Evolutionary conservation across 371 early-diverging fungal genomes (phyloP).

Genomic region (Mucor lusitanicus): DNA sequence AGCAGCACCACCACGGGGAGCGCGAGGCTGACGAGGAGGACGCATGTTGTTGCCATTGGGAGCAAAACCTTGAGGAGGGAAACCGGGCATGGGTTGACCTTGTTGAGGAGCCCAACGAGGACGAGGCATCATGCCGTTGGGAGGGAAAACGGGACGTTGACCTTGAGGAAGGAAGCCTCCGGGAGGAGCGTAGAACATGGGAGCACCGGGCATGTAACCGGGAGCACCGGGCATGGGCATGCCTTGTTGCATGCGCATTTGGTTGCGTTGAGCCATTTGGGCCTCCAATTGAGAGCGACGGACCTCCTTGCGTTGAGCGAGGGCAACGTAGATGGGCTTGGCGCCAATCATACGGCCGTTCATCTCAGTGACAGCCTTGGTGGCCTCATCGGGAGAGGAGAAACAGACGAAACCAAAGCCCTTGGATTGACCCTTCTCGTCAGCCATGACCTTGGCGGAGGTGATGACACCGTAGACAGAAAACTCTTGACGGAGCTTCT

Average conservation of each 20-base stretch:
- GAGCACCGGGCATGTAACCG: slow-evolving; percentile 51
- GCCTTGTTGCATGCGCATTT: slow-evolving; percentile 73
- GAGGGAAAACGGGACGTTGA: slow-evolving; percentile 75
- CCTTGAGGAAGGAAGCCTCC: slow-evolving; percentile 58
- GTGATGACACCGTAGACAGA: slow-evolving; percentile 94
- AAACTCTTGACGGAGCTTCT: slow-evolving; percentile 94
- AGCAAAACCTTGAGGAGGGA: slow-evolving; percentile 52
- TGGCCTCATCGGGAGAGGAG: slow-evolving; percentile 89
- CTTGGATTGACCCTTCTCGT: slow-evolving; percentile 81
- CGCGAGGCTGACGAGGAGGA: slow-evolving; percentile 54
- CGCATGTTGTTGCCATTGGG: slow-evolving; percentile 45
- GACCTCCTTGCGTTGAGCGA: slow-evolving; percentile 97
- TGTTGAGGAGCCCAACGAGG: slow-evolving; percentile 74
- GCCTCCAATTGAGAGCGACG: slow-evolving; percentile 92
- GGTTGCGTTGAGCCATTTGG: slow-evolving; percentile 91
- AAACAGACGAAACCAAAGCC: slow-evolving; percentile 95
- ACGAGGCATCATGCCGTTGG: slow-evolving; percentile 73
- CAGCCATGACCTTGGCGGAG: slow-evolving; percentile 96
- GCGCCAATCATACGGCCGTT: slow-evolving; percentile 88
- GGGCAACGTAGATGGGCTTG: slow-evolving; percentile 98
- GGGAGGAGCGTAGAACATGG: slow-evolving; percentile 63
- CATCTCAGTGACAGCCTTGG: slow-evolving; percentile 90
- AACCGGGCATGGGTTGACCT: slow-evolving; percentile 61
- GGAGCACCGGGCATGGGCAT: slow-evolving; percentile 51
- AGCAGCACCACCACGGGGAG: slow-evolving; percentile 63